Percentiles rank a stretch among this genome's conserved stretches.
Conservation (phyloP, 2,329 filamentous ascomycete species). For the Clarireedia hainanense region DNA sequence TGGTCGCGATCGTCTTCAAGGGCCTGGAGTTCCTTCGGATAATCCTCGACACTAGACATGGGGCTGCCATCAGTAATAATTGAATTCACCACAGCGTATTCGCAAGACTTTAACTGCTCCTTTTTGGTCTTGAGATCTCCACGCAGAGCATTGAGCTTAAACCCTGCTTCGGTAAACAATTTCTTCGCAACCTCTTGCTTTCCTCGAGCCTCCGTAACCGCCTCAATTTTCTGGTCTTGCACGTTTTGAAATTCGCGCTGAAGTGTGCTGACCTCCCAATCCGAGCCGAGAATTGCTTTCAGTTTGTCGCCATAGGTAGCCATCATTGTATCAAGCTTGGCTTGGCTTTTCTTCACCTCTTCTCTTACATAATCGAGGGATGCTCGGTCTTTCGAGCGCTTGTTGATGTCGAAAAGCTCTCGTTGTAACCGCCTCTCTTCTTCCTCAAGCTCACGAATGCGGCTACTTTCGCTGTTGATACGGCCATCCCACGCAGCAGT, state of each 20-base stretch:
- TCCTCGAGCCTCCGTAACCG: conserved; percentile 57
- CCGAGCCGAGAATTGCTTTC: conserved; percentile 50
- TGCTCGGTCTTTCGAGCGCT: conserved; percentile 73
- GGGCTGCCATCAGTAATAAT: conserved; percentile 36
- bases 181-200: conserved; percentile 63
- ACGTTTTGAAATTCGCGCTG: conserved; percentile 62
- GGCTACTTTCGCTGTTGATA: conserved; percentile 56
- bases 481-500: conserved; percentile 61
- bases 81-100: conserved; percentile 45
- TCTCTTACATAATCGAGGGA: conserved; percentile 78
- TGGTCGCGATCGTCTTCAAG: conserved; percentile 45
- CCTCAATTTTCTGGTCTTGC: conserved; percentile 47
- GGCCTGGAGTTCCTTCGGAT: conserved; percentile 41
- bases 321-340: conserved; percentile 68
- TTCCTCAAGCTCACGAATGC: conserved; percentile 62
- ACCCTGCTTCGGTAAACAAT: conserved; percentile 70
- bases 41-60: conserved; percentile 43
- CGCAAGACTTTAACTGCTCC: conserved; percentile 53
- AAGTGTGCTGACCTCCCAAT: conserved; percentile 63
- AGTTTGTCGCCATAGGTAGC: conserved; percentile 69
- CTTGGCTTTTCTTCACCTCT: conserved; percentile 65
- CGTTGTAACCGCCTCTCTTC: conserved; percentile 63
- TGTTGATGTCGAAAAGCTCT: conserved; percentile 80
- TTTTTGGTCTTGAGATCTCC: conserved; percentile 58
- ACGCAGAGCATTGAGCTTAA: conserved; percentile 57